Evolutionary conservation across 176 grass and related monocot genomes (phyloP).

Genomic region (Musa acuminata): DNA sequence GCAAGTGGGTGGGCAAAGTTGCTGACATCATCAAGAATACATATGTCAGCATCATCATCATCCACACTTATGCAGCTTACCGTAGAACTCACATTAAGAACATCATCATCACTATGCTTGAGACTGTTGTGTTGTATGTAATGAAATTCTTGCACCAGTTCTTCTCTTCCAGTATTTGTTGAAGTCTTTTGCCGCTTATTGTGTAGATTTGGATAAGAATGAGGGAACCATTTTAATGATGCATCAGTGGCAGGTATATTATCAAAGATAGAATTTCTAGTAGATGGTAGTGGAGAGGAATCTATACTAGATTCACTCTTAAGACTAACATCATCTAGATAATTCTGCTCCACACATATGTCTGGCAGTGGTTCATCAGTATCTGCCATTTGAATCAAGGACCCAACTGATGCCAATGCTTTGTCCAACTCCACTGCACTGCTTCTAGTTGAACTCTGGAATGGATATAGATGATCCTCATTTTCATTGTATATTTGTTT

Average conservation of each 20-base stretch:
- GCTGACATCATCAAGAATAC: conserved; percentile 40
- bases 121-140: conserved; percentile 40
- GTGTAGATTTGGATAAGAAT: conserved; percentile 20
- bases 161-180: background rate
- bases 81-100: conserved; percentile 25
- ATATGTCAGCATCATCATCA: conserved; percentile 44
- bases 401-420: conserved; percentile 30
- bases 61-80: conserved; percentile 31
- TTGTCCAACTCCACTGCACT: conserved; percentile 33
- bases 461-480: conserved; percentile 24
- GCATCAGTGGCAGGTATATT: conserved; percentile 36
- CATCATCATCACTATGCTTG: conserved; percentile 23
- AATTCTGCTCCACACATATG: conserved; percentile 35
- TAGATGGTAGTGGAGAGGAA: conserved; percentile 78
- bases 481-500: conserved; percentile 30
- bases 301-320: conserved; percentile 86
- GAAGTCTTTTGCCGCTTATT: conserved; percentile 2
- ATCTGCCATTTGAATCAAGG: conserved; percentile 29
- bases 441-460: conserved; percentile 36
- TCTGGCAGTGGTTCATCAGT: conserved; percentile 37
- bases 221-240: conserved; percentile 31
- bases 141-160: conserved; percentile 27
- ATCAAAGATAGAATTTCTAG: conserved; percentile 56
- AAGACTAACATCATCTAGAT: conserved; percentile 43
- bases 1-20: conserved; percentile 22